Evolutionary conservation across 148 eudicot genomes (phyloP), one percentile per base, ranked within the genome.

Genomic region (Camellia japonica): DNA sequence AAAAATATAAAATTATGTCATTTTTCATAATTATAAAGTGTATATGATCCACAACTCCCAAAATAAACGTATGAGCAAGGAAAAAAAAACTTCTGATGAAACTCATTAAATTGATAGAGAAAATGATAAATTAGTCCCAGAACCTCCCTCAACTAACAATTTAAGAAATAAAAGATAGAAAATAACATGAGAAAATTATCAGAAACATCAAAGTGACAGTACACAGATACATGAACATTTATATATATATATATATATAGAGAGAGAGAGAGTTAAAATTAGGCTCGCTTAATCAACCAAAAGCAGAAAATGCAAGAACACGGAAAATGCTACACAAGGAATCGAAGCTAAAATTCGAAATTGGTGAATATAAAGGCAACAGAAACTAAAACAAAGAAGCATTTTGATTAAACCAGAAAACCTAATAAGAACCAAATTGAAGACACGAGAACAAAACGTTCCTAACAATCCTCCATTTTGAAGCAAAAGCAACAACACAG

Each of bases 341-440:
- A 10, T 3, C 76, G 30, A 7, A 14, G 38, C 46, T 3, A 14
- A 38, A 73, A 73, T 13, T 30, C 6, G 8, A 7, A 69, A 69
- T 67, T 67, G 14, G 8, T 0, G 16, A 67, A 23, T 23, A 19
- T 9, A 19, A 73, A 73, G 42, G 30, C 5, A 52, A 55, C 42
- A 14, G 51, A 58, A 56, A 18, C 41, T 10, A 75, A 75, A 54
- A 13, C 46, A 77, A 64, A 38, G n/a, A 84, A 67, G 68, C 23
- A 76, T 56, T 30, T 6, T 38, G 59, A 80, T 4, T 44, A 44
- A 41, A 71, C 11, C 23, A 47, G 69, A 72, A 72, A 56, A 73
- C 63, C 64, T 73, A 73, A 73, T 73, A 73, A 73, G 19, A 14
- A 30, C 75, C 60, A 11, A 51, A 72, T 51, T 72, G 52, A 74